These are phyloP conservation scores for Rhazya stricta DNA, from an alignment of 257 asterid species.

Conservation along the genomic window DNA sequence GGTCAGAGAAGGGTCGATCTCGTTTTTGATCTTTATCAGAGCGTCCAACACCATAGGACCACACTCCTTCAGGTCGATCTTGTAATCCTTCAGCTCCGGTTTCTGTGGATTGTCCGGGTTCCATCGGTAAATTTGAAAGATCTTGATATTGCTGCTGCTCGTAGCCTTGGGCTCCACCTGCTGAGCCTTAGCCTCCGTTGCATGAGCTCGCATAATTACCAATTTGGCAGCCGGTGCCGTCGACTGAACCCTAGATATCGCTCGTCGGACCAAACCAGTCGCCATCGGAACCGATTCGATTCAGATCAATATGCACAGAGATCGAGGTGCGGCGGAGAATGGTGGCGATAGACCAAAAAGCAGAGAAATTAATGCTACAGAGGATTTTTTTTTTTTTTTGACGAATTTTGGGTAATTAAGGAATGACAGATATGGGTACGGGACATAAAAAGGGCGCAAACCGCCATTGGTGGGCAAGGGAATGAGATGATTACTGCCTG, in stretches of 20 bases:
- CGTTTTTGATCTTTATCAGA: constrained; percentile 80
- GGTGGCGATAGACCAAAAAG: background rate
- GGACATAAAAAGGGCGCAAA: background rate
- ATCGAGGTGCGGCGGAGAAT: background rate
- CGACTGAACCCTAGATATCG: constrained; percentile 46
- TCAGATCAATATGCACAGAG: background rate
- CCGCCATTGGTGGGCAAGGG: background rate
- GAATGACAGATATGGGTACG: constrained; percentile 15
- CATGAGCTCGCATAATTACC: constrained; percentile 34
- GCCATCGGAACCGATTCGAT: constrained; percentile 46
- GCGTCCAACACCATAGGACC: constrained; percentile 96
- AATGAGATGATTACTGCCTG: background rate
- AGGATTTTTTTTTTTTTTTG: background rate
- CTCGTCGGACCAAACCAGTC: constrained; percentile 73
- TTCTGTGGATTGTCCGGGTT: constrained; percentile 69
- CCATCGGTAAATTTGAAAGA: constrained; percentile 98
- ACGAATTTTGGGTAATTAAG: background rate
- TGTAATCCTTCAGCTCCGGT: constrained; percentile 61
- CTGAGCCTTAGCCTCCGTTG: constrained; percentile 61
- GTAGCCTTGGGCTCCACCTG: constrained; percentile 36
- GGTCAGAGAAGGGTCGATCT: constrained; percentile 80
- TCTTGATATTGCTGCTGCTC: constrained; percentile 35
- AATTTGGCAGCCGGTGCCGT: constrained; percentile 46
- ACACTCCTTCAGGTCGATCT: constrained; percentile 76
- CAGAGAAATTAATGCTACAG: background rate